phyloP scores from a whole-genome alignment of 1,284 basidiomycete genomes.

The Irpex sp. region DNA sequence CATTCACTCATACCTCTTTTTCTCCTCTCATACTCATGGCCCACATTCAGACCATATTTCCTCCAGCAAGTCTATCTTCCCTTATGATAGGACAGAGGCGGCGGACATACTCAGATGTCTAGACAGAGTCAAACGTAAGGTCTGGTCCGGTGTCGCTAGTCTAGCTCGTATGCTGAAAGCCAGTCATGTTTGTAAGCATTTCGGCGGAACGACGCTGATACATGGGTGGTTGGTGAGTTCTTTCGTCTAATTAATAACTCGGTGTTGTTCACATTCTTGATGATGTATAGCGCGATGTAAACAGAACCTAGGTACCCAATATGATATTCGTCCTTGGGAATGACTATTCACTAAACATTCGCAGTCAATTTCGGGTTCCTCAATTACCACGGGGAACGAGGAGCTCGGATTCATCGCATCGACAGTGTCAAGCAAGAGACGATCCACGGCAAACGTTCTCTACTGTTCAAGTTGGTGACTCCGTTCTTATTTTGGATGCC shows the following conservation, averaged over 20 bases:
- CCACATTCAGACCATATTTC: slow-evolving; percentile 3
- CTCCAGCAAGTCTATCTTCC: slow-evolving; percentile 1
- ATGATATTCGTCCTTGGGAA: too few relatives aligned
- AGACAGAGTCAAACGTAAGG: slow-evolving; percentile 3
- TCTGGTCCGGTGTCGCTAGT: too few relatives aligned
- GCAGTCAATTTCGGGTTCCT: slow-evolving; percentile 6
- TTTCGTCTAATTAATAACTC: too few relatives aligned
- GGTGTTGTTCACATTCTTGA: background rate
- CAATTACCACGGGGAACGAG: slow-evolving; percentile 8
- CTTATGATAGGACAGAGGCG: slow-evolving; percentile 3
- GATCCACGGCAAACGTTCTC: slow-evolving; percentile 4
- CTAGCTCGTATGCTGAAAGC: background rate
- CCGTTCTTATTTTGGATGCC: slow-evolving; percentile 23
- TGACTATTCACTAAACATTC: too few relatives aligned
- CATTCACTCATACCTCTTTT: background rate
- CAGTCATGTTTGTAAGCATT: background rate
- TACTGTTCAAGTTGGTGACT: slow-evolving; percentile 18
- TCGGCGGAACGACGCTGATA: background rate
- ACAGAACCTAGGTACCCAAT: background rate
- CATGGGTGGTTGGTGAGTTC: background rate
- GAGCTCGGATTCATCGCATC: slow-evolving; percentile 11
- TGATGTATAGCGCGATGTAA: background rate
- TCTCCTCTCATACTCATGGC: background rate
- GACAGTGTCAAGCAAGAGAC: slow-evolving; percentile 10
- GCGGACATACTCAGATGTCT: background rate